Percentiles rank a stretch among this genome's conserved stretches.
These are phyloP conservation scores for Chlorella ohadii DNA, from an alignment of 139 green algal species.

Conservation along the genomic window DNA sequence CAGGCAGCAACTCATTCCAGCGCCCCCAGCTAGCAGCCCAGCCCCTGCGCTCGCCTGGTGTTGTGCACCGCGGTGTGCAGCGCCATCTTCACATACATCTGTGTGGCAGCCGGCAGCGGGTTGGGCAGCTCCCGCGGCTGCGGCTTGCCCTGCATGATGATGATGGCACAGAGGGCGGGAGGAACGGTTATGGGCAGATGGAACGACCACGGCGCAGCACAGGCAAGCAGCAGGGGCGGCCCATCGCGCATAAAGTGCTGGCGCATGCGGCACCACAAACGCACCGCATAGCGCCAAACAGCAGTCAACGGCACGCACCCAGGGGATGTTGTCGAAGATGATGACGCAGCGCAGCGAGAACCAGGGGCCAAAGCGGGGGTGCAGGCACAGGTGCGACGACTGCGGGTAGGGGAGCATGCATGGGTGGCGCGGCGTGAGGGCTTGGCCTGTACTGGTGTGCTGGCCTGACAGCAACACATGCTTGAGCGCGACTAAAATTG, in stretches of 20 bases:
- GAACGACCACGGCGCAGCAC: no score
- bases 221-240: no score
- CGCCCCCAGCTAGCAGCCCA: no score
- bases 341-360: conserved; percentile 51
- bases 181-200: neutral
- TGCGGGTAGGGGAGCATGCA: neutral
- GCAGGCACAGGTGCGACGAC: conserved; percentile 55
- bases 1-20: no score
- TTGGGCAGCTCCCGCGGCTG: conserved; percentile 7
- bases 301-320: neutral
- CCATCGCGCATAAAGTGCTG: no score
- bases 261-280: no score
- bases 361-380: conserved; percentile 63
- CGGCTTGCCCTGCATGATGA: neutral
- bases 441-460: neutral
- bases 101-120: conserved; percentile 25
- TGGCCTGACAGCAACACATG: no score
- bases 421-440: neutral
- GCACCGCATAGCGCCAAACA: no score
- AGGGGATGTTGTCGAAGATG: conserved; percentile 51
- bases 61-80: conserved; percentile 36
- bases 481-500: no score
- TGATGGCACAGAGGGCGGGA: neutral
- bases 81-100: conserved; percentile 40
- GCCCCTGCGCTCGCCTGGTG: no score